Base-by-base conservation (phyloP, 73 alveolate genomes). In the Paramecium pentaurelia region DNA sequence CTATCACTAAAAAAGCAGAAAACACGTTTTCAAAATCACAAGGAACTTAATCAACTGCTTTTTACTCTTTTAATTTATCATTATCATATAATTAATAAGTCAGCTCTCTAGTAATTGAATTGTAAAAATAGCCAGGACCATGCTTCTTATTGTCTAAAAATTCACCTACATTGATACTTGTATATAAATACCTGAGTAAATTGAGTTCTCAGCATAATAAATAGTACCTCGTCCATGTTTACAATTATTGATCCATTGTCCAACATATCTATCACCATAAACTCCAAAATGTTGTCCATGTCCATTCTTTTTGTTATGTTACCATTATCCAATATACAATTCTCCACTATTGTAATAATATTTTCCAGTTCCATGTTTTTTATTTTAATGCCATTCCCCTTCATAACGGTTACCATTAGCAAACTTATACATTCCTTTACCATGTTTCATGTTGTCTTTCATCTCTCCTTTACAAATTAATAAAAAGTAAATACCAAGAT, bases 351-450 rank as follows among this genome's bases (percentile, higher is more conserved):
- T 37, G 87, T 73, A 73, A 18, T n/a, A 73, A 38, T 73, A 80
- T 36, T 80, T 80, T 45, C 91, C 91, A 18, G 44, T 44, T n/a
- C 91, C 91, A 80, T 80, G 91, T 49, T 80, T 80, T 40, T 20
- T 14, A 80, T 80, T 34, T 4, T 1, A 20, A 6, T 44, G 8
- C 91, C 91, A 80, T 47, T 80, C 71, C n/a, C 91, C 91, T 20
- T 44, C 91, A 47, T 80, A 80, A 4, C 91, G 91, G 36, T 80
- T 80, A 14, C 91, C 91, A 47, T 80, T 80, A 25, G 91, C 91
- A 47, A 80, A 80, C 75, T 80, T 80, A 80, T 80, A 80, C 2
- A 12, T 7, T 80, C 91, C 91, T 49, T 25, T 22, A 1, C 91
- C 91, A 20, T 80, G 91, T 9, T 44, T 40, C 91, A 27, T 44